These are phyloP conservation scores for Cyclotella cryptica DNA, from an alignment of 108 stramenopile genomes.

Conservation along the genomic window DNA sequence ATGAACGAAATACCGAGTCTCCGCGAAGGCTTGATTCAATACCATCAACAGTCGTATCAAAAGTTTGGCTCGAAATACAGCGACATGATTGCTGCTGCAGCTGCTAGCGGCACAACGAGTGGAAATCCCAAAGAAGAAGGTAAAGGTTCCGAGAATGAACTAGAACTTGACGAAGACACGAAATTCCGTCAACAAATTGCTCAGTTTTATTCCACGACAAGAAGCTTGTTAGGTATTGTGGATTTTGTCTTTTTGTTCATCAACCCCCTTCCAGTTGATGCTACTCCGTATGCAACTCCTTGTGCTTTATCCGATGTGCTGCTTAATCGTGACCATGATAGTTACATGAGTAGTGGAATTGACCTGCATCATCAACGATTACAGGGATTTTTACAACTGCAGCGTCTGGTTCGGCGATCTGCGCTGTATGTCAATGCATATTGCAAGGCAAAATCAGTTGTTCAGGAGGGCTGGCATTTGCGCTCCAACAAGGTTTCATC, in stretches of 20 bases:
- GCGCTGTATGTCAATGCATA: conserved; percentile 65
- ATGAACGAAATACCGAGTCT: conserved; percentile 43
- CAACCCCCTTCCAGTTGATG: conserved; percentile 38
- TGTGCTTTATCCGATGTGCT: conserved; percentile 10
- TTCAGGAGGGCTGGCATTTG: conserved; percentile 69
- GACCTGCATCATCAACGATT: conserved; percentile 57
- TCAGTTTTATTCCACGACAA: conserved; percentile 14
- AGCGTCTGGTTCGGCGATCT: conserved; percentile 70
- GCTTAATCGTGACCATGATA: conserved; percentile 41
- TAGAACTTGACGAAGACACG: conserved; percentile 51
- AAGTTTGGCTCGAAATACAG: conserved; percentile 12
- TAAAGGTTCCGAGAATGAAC: conserved; percentile 15
- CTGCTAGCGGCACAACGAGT: background rate
- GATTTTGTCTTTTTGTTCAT: conserved; percentile 79
- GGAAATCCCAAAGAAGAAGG: background rate
- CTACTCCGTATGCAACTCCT: conserved; percentile 21
- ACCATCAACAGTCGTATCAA: conserved; percentile 10
- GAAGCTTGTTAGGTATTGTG: conserved; percentile 58
- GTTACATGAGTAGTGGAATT: conserved; percentile 29
- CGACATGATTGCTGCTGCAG: conserved; percentile 44
- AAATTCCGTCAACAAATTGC: conserved; percentile 15
- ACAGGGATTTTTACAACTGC: conserved; percentile 53
- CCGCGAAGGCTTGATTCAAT: conserved; percentile 20
- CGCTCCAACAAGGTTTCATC: background rate
- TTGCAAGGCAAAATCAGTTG: conserved; percentile 55